Percentiles rank a stretch among this genome's conserved stretches.
Evolutionary conservation across 495 filamentous ascomycete species (phyloP).

Genomic region (Daldinia decipiens): DNA sequence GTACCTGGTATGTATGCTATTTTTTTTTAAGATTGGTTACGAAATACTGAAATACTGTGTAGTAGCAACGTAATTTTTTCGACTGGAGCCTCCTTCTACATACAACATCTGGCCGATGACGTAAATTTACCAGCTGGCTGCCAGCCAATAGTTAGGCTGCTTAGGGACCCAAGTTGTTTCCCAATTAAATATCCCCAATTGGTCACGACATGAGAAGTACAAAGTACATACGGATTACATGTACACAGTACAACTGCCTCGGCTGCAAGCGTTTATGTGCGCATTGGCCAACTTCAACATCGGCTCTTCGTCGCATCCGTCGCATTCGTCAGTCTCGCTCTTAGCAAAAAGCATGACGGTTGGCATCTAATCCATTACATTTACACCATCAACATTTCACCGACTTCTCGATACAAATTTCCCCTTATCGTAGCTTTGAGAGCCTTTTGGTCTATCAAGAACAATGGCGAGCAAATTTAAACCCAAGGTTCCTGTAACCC

Average conservation of each 20-base stretch:
- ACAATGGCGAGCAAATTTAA: slow-evolving; percentile 77
- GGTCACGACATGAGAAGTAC: background rate
- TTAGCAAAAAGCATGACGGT: too few species aligned
- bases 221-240: background rate
- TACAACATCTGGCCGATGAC: background rate
- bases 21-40: background rate
- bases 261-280: slow-evolving; percentile 6
- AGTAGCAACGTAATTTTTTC: slow-evolving; percentile 1
- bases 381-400: background rate
- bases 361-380: background rate
- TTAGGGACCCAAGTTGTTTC: background rate
- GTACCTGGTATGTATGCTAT: background rate
- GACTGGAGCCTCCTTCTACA: slow-evolving; percentile 6
- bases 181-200: background rate
- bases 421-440: background rate
- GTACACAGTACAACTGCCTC: slow-evolving; percentile 11
- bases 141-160: background rate
- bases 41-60: background rate
- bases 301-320: background rate
- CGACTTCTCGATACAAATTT: background rate
- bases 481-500: slow-evolving; percentile 82
- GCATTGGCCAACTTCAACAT: slow-evolving; percentile 9
- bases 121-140: background rate
- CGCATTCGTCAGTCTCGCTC: background rate
- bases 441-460: background rate